Evolutionary conservation across 2,329 filamentous ascomycete genomes (phyloP), one percentile per base, ranked within the genome.

Genomic region (Cryphonectria parasitica): DNA sequence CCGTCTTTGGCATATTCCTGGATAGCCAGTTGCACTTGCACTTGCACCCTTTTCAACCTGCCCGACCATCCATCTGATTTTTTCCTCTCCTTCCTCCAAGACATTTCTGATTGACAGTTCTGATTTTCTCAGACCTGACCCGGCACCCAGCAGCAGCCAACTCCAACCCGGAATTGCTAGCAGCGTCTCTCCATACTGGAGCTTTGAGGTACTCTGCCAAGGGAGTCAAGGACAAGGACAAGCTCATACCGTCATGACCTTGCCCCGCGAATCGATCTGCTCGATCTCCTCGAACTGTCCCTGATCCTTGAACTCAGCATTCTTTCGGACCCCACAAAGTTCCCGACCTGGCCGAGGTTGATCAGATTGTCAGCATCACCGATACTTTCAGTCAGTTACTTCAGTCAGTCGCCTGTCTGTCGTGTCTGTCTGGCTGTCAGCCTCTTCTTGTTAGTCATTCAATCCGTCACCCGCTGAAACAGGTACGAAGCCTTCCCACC

Each of bases 351-450:
- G 43, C 52, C 64, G 66, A 45, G 45, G 52, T 22, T n/a, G 34
- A n/a, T 58, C 64, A 19, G 34, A 41, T 49, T 62, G 43, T 54
- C 58, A 64, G 45, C 22, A 56, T 58, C 64, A 45, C 58, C 64
- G 22, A 39, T 8, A 2, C 41, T 45, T 22, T 63, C 61, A 62
- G 61, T 31, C 25, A 43, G 22, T 22, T 15, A 45, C 3, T 5
- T 7, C 36, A 39, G 36, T 39, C 36, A 39, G 36, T 39, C 36
- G 5, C 39, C 41, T 17, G 41, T 43, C 41, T 25, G 60, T 43
- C 39, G 60, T 58, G 2, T 31, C 22, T 36, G 39, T 25, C 54
- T 31, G 41, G 62, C 45, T 22, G 64, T 43, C 43, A 28, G 63
- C 52, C 28, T 17, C 34, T 22, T 45, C 36, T 58, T 43, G 52